A percentile compares a stretch with the other conserved stretches of the same genome.
Conservation (phyloP, 805 yeast species). For the Komagataella phaffii region DNA sequence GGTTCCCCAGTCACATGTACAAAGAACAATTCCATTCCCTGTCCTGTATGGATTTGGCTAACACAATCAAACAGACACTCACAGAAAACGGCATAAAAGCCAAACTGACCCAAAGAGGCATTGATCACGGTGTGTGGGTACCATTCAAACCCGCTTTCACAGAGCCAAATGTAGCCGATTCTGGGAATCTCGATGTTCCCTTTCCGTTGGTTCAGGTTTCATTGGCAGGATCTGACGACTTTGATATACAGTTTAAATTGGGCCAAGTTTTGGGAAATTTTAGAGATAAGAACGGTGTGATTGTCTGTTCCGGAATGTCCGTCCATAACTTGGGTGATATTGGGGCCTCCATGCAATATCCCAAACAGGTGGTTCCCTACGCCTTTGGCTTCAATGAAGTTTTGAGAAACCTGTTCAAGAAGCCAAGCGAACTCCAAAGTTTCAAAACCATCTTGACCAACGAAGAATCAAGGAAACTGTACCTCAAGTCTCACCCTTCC, state of each 20-base stretch:
- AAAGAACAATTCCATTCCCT: slow-evolving; percentile 44
- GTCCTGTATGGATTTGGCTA: slow-evolving; percentile 27
- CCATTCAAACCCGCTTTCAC: slow-evolving; percentile 64
- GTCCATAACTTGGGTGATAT: slow-evolving; percentile 62
- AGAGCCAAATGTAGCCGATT: slow-evolving; percentile 17
- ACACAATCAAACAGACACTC: slow-evolving; percentile 28
- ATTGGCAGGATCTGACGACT: slow-evolving; percentile 25
- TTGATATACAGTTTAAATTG: slow-evolving; percentile 31
- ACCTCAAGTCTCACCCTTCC: slow-evolving; percentile 53
- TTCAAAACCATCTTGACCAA: slow-evolving; percentile 13
- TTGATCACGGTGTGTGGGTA: slow-evolving; percentile 81
- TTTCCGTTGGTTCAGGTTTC: slow-evolving; percentile 39
- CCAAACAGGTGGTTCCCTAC: slow-evolving; percentile 25
- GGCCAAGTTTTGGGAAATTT: slow-evolving; percentile 42
- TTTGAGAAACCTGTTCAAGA: slow-evolving; percentile 25
- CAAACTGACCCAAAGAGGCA: slow-evolving; percentile 39
- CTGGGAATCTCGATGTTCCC: slow-evolving; percentile 27
- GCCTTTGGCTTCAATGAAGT: slow-evolving; percentile 35
- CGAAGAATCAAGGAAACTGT: slow-evolving; percentile 17
- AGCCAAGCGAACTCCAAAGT: slow-evolving; percentile 18
- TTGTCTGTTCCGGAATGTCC: slow-evolving; percentile 65
- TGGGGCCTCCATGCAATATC: slow-evolving; percentile 14
- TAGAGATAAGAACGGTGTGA: slow-evolving; percentile 35
- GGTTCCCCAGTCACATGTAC: slow-evolving; percentile 58
- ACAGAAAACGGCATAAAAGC: slow-evolving; percentile 28